phyloP scores from a whole-genome alignment of 257 asterid genomes.

The Leonotis leonurus region DNA sequence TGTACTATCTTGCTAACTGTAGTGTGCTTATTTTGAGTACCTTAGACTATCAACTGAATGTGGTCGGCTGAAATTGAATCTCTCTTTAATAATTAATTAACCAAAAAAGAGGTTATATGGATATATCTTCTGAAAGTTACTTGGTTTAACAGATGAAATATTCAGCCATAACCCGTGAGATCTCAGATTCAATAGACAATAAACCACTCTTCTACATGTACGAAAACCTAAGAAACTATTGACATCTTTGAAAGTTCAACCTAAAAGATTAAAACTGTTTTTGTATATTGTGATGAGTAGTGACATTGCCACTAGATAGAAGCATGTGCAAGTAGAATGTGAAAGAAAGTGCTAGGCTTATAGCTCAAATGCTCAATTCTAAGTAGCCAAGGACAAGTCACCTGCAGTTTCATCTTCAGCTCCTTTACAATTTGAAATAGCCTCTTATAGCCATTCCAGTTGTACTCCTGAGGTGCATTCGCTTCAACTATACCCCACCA shows the following conservation, averaged over 20 bases:
- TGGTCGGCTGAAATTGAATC: neutral
- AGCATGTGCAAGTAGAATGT: constrained; percentile 7
- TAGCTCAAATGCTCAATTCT: neutral
- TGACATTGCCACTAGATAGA: constrained; percentile 2
- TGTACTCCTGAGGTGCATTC: constrained; percentile 79
- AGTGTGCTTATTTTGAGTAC: constrained; percentile 12
- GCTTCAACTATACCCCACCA: constrained; percentile 99
- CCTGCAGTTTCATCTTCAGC: constrained; percentile 79
- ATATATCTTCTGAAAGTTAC: constrained; percentile 1
- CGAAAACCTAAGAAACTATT: neutral
- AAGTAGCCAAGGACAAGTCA: constrained; percentile 24
- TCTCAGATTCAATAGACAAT: neutral
- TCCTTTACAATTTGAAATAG: constrained; percentile 73
- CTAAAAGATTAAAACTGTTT: neutral
- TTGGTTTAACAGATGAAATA: neutral
- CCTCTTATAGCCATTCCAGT: constrained; percentile 91
- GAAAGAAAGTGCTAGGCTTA: neutral
- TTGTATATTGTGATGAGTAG: neutral
- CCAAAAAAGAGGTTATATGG: neutral
- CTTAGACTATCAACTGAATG: neutral
- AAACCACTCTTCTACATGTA: neutral
- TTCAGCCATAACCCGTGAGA: neutral
- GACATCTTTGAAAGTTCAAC: neutral
- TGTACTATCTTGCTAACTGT: neutral
- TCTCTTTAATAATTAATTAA: neutral